Evolutionary conservation across 2,329 filamentous ascomycete genomes (phyloP), one percentile per base, ranked within the genome.

Genomic region (Tympanopsis confertula): DNA sequence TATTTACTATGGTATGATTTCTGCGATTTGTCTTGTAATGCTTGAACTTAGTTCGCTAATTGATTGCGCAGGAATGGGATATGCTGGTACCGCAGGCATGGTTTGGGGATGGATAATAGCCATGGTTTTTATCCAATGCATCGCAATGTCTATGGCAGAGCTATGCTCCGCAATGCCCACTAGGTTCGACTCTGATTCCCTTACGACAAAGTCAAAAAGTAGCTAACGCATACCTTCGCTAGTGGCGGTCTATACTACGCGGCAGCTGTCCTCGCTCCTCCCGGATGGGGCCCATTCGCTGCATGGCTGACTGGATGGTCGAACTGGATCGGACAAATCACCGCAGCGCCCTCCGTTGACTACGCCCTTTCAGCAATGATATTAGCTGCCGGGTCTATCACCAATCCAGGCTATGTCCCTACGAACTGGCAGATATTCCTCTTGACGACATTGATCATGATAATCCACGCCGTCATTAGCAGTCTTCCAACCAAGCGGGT

Each of bases 91-190:
- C 0, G 69, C 64, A 41, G 76, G 77, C 18, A 82, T 84, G 77
- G 78, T 77, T 2, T 86, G 81, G 81, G 82, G 81, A 4, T 86
- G 82, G 81, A 58, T 85, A 19, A 64, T 86, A 35, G 78, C 78
- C 36, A 82, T 84, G 70, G 46, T 78, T 4, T 83, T 83, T 29
- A 82, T 86, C 28, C 72, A 84, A 50, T 77, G 73, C 53, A 72
- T 85, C 39, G 80, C 81, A 5, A 68, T 75, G 57, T 71, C 69
- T 15, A 78, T 78, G 72, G 81, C 81, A 2, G 81, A 86, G 55
- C 61, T 86, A 14, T 84, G 80, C 48, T 80, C 74, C 3, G 76
- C 74, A 33, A 84, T 85, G 79, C 80, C 80, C 3, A 84, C 80
- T 2, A 74, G 69, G 54, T 67, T 51, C 37, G 47, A 7, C 29